Conservation (phyloP, 495 filamentous ascomycete genomes). For the Oidiodendron maius region DNA sequence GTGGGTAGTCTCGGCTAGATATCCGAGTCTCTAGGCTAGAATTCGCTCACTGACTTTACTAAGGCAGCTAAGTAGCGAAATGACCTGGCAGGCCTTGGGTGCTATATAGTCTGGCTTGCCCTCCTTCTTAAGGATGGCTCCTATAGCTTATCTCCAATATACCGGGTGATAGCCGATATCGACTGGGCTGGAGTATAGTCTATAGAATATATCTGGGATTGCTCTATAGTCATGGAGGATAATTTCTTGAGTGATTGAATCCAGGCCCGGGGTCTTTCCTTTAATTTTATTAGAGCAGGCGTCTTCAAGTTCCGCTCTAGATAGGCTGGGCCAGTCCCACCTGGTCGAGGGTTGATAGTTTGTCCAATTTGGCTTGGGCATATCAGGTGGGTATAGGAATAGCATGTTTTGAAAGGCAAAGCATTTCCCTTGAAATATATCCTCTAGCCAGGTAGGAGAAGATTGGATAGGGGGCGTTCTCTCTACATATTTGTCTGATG, state of each 20-base stretch:
- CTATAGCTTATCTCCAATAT: too few relatives aligned
- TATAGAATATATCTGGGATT: too few relatives aligned
- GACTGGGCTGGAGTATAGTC: too few relatives aligned
- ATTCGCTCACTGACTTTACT: not conserved
- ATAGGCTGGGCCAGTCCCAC: not conserved
- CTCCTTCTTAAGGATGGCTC: too few relatives aligned
- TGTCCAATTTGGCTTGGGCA: not conserved
- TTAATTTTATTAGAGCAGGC: not conserved
- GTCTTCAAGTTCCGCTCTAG: not conserved
- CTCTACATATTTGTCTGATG: not conserved
- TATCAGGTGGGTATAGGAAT: not conserved
- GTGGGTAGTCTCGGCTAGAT: not conserved
- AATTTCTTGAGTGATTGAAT: not conserved
- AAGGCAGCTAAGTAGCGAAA: not conserved
- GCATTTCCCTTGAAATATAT: not conserved
- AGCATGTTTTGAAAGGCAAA: not conserved
- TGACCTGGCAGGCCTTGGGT: not conserved
- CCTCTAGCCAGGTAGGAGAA: not conserved
- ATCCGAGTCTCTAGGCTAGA: not conserved
- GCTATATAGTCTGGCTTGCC: not conserved
- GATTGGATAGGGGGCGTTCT: too few relatives aligned
- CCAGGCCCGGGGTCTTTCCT: not conserved
- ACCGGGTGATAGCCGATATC: too few relatives aligned
- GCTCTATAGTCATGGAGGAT: too few relatives aligned
- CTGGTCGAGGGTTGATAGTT: not conserved